Evolutionary conservation across 176 grass and related monocot species (phyloP).

Genomic region (Olyra latifolia): DNA sequence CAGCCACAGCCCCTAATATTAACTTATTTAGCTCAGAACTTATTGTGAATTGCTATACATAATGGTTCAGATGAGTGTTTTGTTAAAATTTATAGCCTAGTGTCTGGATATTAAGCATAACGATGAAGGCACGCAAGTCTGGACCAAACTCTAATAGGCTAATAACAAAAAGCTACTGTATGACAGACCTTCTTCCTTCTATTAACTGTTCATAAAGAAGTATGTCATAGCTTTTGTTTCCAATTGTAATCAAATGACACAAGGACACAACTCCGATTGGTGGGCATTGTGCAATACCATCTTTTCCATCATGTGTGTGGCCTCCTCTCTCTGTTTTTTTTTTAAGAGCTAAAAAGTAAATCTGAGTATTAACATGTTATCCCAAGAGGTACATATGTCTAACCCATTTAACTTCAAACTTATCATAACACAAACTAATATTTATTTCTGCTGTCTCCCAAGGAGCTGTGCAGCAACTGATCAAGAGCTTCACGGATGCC

Average conservation of each 20-base stretch:
- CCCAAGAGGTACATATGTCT: not conserved
- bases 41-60: not conserved
- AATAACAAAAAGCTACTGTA: conserved; percentile 14
- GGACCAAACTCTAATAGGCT: conserved; percentile 3
- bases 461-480: not conserved
- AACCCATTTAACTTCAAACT: not conserved
- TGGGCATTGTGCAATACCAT: not conserved
- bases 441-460: not conserved
- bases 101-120: not conserved
- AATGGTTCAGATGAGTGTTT: conserved; percentile 1
- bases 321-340: not conserved
- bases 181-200: not conserved
- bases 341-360: too few relatives aligned
- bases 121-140: conserved; percentile 18
- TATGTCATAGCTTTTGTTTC: not conserved
- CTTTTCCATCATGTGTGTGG: not conserved
- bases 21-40: conserved; percentile 13
- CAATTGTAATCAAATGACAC: not conserved
- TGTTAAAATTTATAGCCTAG: not conserved
- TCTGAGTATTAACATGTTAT: too few relatives aligned
- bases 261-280: not conserved
- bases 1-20: not conserved
- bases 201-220: not conserved
- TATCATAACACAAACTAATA: conserved; percentile 1
- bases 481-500: not conserved